Evolutionary conservation across 2,329 filamentous ascomycete genomes (phyloP), one percentile per base, ranked within the genome.

Genomic region (Fusarium robinianum): DNA sequence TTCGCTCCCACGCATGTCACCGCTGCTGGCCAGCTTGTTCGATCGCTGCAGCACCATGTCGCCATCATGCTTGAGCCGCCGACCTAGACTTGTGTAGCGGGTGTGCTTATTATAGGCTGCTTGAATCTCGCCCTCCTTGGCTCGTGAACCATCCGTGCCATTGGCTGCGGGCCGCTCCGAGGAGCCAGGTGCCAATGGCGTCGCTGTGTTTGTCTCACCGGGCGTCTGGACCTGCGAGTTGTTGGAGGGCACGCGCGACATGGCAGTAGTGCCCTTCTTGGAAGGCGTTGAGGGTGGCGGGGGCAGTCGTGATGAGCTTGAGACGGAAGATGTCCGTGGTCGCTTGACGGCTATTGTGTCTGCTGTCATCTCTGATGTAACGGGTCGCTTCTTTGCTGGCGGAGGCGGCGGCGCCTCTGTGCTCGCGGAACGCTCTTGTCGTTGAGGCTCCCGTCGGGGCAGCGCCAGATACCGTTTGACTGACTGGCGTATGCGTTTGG

Each of bases 191-290:
- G 65, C 55, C 6, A 60, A 58, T 3, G 64, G 64, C 5, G 66
- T 67, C 25, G 56, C 58, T 45, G 48, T 71, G 33, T 68, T 67
- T 3, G 67, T 55, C 6, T 74, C 73, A 14, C 76, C 74, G 0
- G 79, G 78, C 1, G 79, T 81, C 27, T 74, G 68, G 6, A 70
- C 72, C 46, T 76, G 68, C 1, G 78, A 81, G 56, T 75, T 78
- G 60, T 65, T 78, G 1, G 79, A 80, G 36, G 75, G 70, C 22
- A 74, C 76, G 4, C 78, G 74, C 5, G 73, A 77, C 76, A 80
- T 80, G 41, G 75, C 63, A 2, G 71, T 67, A 10, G 73, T 68
- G 2, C 70, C 66, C 41, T 72, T 79, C 50, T 74, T 80, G 8
- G 76, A 72, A 0, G 79, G 79, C 1, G 79, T 81, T 3, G 74